A percentile compares a stretch with the other conserved stretches of the same genome.
phyloP scores from a whole-genome alignment of 179 eudicot genomes.

The Carnegiea gigantea region DNA sequence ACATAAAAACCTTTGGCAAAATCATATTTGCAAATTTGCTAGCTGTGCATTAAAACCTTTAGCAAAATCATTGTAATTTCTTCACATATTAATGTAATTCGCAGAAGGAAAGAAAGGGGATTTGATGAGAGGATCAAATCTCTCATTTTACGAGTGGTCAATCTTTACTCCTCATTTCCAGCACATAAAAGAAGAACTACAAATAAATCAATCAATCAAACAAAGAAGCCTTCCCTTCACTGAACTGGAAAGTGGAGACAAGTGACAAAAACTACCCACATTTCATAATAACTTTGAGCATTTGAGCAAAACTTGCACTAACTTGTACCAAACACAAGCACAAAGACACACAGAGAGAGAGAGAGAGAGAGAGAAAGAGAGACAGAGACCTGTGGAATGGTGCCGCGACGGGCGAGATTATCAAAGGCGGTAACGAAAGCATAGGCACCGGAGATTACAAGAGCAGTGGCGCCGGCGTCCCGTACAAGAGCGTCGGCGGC shows the following conservation, averaged over 20 bases:
- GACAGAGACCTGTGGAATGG: conserved; percentile 53
- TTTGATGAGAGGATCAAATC: background rate
- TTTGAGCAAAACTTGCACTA: background rate
- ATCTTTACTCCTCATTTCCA: background rate
- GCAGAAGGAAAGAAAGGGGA: background rate
- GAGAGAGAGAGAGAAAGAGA: background rate
- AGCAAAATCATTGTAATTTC: background rate
- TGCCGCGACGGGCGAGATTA: conserved; percentile 40
- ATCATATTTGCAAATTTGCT: background rate
- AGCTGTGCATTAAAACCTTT: background rate
- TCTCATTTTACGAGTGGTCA: background rate
- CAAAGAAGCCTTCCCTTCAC: background rate
- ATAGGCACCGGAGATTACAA: conserved; percentile 49
- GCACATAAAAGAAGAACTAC: background rate
- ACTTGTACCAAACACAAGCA: background rate
- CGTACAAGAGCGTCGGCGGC: conserved; percentile 30
- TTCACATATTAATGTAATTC: background rate
- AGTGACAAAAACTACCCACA: no score
- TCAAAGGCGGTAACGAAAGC: conserved; percentile 55
- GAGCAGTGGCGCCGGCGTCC: conserved; percentile 56
- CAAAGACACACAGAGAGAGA: background rate
- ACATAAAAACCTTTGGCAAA: background rate
- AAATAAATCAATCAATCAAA: no score
- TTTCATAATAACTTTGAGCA: background rate
- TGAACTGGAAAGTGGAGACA: no score